phyloP scores from a whole-genome alignment of 2,329 filamentous ascomycete genomes.

The Bipolaris cookei region DNA sequence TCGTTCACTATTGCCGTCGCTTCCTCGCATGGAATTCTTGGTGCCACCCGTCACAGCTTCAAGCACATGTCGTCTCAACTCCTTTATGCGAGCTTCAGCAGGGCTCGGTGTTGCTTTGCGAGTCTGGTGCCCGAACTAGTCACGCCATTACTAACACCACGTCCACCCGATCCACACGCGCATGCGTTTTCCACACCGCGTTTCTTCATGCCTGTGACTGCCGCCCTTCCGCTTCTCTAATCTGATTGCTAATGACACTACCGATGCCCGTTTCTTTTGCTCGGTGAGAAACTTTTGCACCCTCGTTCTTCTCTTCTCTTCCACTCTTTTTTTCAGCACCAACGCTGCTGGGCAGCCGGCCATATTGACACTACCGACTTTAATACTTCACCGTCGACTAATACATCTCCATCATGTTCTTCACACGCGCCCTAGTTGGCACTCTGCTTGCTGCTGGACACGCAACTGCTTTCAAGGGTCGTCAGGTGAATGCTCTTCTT shows the following conservation, averaged over 20 bases:
- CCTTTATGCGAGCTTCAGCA: conserved; percentile 31
- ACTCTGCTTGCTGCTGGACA: conserved; percentile 44
- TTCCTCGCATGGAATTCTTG: conserved; percentile 36
- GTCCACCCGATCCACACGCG: conserved; percentile 23
- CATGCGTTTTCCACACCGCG: conserved; percentile 25
- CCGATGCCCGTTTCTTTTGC: conserved; percentile 40
- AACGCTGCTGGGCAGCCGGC: conserved; percentile 49
- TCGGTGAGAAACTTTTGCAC: conserved; percentile 30
- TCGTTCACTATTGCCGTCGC: conserved; percentile 23
- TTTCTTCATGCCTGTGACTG: conserved; percentile 17
- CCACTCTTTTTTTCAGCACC: conserved; percentile 31
- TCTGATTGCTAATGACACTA: conserved; percentile 37
- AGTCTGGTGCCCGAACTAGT: conserved; percentile 33
- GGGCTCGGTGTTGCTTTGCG: conserved; percentile 38
- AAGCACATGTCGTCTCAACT: conserved; percentile 44
- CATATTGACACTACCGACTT: conserved; percentile 34
- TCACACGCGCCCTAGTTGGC: conserved; percentile 38
- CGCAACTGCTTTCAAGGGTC: conserved; percentile 37
- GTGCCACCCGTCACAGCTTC: conserved; percentile 44
- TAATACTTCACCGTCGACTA: conserved; percentile 45
- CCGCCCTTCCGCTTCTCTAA: conserved; percentile 32
- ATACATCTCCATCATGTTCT: conserved; percentile 43
- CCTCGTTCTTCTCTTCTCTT: conserved; percentile 39
- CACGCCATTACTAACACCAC: conserved; percentile 40
- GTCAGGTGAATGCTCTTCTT: conserved; percentile 35